Evolutionary conservation across 177 flowering plant genomes (phyloP).

Genomic region (Telopea speciosissima): DNA sequence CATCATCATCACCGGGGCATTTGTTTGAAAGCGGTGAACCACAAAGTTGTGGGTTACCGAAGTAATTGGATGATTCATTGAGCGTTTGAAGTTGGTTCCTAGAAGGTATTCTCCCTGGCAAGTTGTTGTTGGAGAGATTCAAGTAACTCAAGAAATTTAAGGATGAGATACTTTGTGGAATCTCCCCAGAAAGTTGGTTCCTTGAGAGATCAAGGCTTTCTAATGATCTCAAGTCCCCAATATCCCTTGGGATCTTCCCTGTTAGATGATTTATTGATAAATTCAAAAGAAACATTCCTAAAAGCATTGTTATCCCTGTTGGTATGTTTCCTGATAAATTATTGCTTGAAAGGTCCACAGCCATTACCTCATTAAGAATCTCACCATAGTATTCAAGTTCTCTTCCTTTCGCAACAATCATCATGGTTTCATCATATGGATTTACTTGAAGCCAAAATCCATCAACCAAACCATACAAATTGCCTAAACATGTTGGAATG

Average conservation of each 20-base stretch:
- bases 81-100: too few relatives aligned
- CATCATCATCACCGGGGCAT: too few relatives aligned
- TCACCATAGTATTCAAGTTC: background rate
- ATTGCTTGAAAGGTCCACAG: background rate
- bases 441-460: too few relatives aligned
- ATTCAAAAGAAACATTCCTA: background rate
- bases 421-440: background rate
- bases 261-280: background rate
- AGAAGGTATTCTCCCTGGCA: too few relatives aligned
- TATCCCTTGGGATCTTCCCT: background rate
- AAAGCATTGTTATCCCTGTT: background rate
- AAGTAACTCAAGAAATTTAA: too few relatives aligned
- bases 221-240: conserved; percentile 10
- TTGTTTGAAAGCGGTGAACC: too few relatives aligned
- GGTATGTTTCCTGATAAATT: background rate
- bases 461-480: background rate
- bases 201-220: too few relatives aligned
- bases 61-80: too few relatives aligned
- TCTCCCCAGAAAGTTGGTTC: too few relatives aligned
- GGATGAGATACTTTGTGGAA: too few relatives aligned
- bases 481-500: background rate
- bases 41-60: too few relatives aligned
- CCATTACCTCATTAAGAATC: background rate
- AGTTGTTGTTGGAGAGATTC: too few relatives aligned
- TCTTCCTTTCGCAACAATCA: background rate